These are phyloP conservation scores for Dendryphion nanum DNA, from an alignment of 2,329 filamentous ascomycete genomes.

Conservation along the genomic window DNA sequence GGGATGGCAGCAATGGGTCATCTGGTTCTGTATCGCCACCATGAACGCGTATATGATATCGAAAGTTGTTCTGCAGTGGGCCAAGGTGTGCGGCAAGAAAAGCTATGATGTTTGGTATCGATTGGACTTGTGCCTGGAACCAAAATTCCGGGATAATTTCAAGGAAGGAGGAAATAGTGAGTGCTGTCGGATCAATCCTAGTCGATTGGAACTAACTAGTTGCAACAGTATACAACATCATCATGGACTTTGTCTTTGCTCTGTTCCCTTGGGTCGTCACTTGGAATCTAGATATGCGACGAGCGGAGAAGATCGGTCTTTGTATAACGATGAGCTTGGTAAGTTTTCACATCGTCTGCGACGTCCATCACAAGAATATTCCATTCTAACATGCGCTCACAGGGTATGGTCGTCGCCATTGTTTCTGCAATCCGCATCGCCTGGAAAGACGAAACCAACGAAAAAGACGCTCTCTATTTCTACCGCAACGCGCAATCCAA, in stretches of 20 bases:
- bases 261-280: conserved; percentile 52
- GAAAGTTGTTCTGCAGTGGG: conserved; percentile 53
- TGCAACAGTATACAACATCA: conserved; percentile 50
- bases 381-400: background rate
- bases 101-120: conserved; percentile 51
- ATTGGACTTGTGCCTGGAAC: conserved; percentile 46
- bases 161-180: conserved; percentile 53
- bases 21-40: conserved; percentile 51
- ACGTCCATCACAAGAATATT: background rate
- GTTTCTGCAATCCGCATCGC: conserved; percentile 48
- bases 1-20: conserved; percentile 42
- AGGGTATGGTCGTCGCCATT: conserved; percentile 50
- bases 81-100: conserved; percentile 44
- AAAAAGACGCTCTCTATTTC: conserved; percentile 48
- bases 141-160: conserved; percentile 42
- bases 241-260: conserved; percentile 55
- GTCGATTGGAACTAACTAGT: too few relatives aligned
- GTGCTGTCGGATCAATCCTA: too few relatives aligned
- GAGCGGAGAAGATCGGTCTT: conserved; percentile 51
- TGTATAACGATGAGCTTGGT: conserved; percentile 51
- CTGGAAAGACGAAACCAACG: conserved; percentile 52
- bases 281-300: conserved; percentile 49
- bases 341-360: background rate
- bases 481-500: conserved; percentile 50
- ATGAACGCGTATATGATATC: conserved; percentile 52